Evolutionary conservation across 139 green algal species (phyloP).

Genomic region (Yamagishiella unicocca): DNA sequence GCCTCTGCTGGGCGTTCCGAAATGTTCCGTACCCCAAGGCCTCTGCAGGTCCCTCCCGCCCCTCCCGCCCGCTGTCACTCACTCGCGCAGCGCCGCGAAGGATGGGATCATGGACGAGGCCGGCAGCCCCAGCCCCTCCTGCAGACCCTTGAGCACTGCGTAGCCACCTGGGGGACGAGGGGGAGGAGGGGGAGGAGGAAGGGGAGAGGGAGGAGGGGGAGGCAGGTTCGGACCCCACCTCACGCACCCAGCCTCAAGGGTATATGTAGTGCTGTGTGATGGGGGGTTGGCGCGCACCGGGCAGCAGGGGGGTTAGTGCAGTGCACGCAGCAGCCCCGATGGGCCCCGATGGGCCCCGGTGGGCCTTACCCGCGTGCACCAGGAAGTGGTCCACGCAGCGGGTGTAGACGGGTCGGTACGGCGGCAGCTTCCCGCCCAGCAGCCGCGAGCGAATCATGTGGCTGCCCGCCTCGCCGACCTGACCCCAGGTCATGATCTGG

Average conservation of each 20-base stretch:
- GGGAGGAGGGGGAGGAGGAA: background rate
- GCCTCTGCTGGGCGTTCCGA: too few species aligned
- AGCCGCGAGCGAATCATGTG: slow-evolving; percentile 5
- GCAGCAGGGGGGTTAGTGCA: too few species aligned
- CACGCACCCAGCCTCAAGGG: too few species aligned
- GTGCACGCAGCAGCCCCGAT: too few species aligned
- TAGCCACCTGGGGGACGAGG: slow-evolving; percentile 60
- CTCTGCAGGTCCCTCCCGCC: too few species aligned
- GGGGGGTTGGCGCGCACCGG: too few species aligned
- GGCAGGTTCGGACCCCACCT: too few species aligned
- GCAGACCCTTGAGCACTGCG: slow-evolving; percentile 74
- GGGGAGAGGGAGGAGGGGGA: background rate
- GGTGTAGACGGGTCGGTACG: slow-evolving; percentile 69
- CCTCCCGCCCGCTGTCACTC: background rate
- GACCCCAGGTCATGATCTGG: slow-evolving; percentile 67
- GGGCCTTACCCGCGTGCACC: slow-evolving; percentile 62
- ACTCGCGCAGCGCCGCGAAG: slow-evolving; percentile 62
- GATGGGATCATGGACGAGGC: slow-evolving; percentile 61
- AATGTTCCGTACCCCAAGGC: too few species aligned
- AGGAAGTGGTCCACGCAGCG: slow-evolving; percentile 69
- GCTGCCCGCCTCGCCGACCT: slow-evolving; percentile 61
- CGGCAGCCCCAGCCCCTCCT: slow-evolving; percentile 65
- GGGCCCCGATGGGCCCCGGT: too few species aligned
- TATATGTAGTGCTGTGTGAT: too few species aligned
- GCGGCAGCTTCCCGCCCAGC: slow-evolving; percentile 13